phyloP scores from a whole-genome alignment of 1,284 basidiomycete species.

The Phellinidium pouzarii region DNA sequence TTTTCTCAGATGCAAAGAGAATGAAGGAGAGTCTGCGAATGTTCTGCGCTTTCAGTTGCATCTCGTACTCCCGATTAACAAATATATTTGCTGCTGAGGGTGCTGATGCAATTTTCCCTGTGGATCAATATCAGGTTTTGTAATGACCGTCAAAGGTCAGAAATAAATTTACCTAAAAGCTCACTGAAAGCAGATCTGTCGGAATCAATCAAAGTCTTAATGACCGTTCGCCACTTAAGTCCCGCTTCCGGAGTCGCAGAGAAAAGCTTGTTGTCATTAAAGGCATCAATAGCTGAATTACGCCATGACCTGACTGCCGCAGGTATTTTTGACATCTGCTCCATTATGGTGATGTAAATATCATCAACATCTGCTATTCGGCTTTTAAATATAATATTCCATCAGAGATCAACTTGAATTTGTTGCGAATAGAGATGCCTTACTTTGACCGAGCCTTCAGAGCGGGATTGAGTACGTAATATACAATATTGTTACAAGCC shows the following conservation, averaged over 20 bases:
- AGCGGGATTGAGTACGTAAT: constrained; percentile 80
- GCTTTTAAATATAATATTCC: background rate
- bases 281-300: constrained; percentile 69
- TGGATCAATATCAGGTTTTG: constrained; percentile 17
- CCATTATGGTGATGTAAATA: constrained; percentile 62
- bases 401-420: background rate
- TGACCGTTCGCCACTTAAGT: constrained; percentile 69
- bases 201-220: constrained; percentile 75
- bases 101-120: constrained; percentile 77
- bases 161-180: constrained; percentile 54
- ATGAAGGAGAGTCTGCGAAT: constrained; percentile 84
- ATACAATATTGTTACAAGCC: constrained; percentile 78
- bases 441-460: constrained; percentile 69
- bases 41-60: constrained; percentile 81
- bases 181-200: constrained; percentile 88
- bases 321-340: constrained; percentile 76
- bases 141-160: constrained; percentile 2
- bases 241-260: constrained; percentile 55
- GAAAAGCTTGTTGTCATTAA: constrained; percentile 87
- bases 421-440: constrained; percentile 15
- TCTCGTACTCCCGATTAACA: constrained; percentile 92
- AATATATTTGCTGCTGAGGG: constrained; percentile 95
- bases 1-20: constrained; percentile 80
- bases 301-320: constrained; percentile 84
- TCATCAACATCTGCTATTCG: constrained; percentile 68